A percentile compares a stretch with the other conserved stretches of the same genome.
phyloP scores from a whole-genome alignment of 108 stramenopile genomes.

The Mayamaea pseudoterrestris region DNA sequence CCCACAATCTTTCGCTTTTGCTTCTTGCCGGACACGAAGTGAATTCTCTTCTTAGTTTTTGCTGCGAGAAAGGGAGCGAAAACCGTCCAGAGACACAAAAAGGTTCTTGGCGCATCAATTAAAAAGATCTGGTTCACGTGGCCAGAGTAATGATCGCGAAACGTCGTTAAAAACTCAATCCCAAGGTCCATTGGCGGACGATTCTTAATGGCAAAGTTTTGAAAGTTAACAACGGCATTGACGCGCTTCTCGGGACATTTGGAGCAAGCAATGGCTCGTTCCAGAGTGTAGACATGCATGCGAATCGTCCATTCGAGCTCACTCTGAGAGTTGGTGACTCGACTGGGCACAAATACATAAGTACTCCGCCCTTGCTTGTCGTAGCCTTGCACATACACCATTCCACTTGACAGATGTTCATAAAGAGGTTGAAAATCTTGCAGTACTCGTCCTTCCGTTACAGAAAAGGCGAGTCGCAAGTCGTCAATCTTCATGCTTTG shows the following conservation, averaged over 20 bases:
- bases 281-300: constrained; percentile 24
- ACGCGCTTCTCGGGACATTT: constrained; percentile 7
- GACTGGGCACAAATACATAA: constrained; percentile 23
- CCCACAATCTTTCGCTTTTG: not conserved
- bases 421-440: not conserved
- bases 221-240: constrained; percentile 32
- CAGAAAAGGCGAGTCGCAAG: constrained; percentile 16
- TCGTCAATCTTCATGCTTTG: constrained; percentile 8
- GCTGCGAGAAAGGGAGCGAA: constrained; percentile 22
- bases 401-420: constrained; percentile 8
- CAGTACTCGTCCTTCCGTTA: too few relatives aligned
- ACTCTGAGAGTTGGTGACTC: constrained; percentile 11
- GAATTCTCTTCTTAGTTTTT: constrained; percentile 19
- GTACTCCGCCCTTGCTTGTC: constrained; percentile 28
- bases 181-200: constrained; percentile 19
- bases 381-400: constrained; percentile 23
- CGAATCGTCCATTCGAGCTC: constrained; percentile 22
- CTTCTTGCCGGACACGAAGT: constrained; percentile 8
- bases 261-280: constrained; percentile 32
- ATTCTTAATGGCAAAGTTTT: constrained; percentile 17
- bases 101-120: constrained; percentile 15
- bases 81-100: constrained; percentile 24
- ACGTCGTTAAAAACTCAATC: constrained; percentile 16
- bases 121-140: constrained; percentile 26
- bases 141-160: constrained; percentile 25